Base-by-base conservation (phyloP, 2,329 filamentous ascomycete genomes). In the Talaromyces verruculosus region DNA sequence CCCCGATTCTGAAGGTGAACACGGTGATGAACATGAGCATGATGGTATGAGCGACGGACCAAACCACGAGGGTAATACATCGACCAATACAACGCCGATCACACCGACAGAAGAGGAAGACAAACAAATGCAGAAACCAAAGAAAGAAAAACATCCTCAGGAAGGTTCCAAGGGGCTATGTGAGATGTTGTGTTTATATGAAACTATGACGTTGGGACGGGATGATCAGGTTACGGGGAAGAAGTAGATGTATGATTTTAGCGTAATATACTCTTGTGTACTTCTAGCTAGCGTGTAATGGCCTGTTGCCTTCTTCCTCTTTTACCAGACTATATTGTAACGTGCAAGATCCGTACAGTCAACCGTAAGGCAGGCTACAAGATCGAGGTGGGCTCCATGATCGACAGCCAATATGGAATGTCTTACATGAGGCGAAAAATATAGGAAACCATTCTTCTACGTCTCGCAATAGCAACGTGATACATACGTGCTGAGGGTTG, bases 151-250 rank as follows among this genome's bases (percentile, higher is more conserved):
- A 19, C n/a, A 22, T 39, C 41, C 62, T 11, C 62, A 49, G 51
- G 74, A 41, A 35, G 63, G 43, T 2, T 47, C 63, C 8, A 43
- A 15, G 39, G 69, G 71, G 7, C 68, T 79, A 1, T 76, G 71
- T 17, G 76, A 78, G 28, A 79, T 79, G 77, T 69, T 79, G 45
- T 76, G 77, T 67, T 72, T 72, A 2, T 79, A 78, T 64, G 77
- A 79, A 64, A 76, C 72, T 65, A 67, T 79, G 64, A 78, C 76
- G 65, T 57, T 78, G 59, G 77, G 77, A 2, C 77, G 76, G 51
- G 75, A 78, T 51, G 64, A 63, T n/a, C 41, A 59, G 19, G 39
- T 45, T 4, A 49, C 37, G 8, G 47, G 55, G 35, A 61, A 55
- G 19, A 59, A 43, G 47, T 28, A 39, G 47, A 37, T 15, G 22